These are phyloP conservation scores for Exobasidium rhododendri DNA, from an alignment of 1,284 basidiomycete genomes.

Conservation along the genomic window DNA sequence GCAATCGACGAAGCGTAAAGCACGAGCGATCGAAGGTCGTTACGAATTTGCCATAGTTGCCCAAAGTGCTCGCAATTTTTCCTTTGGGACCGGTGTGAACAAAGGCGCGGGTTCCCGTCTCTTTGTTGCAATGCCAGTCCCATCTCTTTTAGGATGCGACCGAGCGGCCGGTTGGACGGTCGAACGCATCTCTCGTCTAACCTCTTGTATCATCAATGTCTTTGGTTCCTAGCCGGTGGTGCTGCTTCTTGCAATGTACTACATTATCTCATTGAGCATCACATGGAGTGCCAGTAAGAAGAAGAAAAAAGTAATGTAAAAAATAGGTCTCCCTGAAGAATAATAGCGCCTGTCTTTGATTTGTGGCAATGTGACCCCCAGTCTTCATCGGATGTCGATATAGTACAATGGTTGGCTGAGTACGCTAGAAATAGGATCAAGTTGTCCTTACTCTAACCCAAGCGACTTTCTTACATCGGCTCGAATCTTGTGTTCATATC, in stretches of 20 bases:
- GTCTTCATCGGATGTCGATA: not conserved
- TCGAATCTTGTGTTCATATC: conserved; percentile 50
- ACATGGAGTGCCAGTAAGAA: no score
- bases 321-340: no score
- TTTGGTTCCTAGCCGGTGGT: conserved; percentile 13
- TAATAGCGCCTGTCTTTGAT: not conserved
- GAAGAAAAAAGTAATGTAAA: no score
- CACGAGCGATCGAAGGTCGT: not conserved
- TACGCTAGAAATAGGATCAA: not conserved
- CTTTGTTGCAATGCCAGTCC: not conserved
- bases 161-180: conserved; percentile 4
- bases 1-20: not conserved
- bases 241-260: no score
- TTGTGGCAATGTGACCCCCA: not conserved
- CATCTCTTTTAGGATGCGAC: not conserved
- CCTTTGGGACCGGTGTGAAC: not conserved
- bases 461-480: conserved; percentile 48
- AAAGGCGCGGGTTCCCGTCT: not conserved
- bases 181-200: conserved; percentile 2
- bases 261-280: no score
- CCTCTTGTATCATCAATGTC: conserved; percentile 6
- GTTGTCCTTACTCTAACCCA: conserved; percentile 28
- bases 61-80: not conserved
- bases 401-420: not conserved
- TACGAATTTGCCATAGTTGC: not conserved